Base-by-base conservation (phyloP, 1,284 basidiomycete genomes). In the Tetrapyrgos nigripes region DNA sequence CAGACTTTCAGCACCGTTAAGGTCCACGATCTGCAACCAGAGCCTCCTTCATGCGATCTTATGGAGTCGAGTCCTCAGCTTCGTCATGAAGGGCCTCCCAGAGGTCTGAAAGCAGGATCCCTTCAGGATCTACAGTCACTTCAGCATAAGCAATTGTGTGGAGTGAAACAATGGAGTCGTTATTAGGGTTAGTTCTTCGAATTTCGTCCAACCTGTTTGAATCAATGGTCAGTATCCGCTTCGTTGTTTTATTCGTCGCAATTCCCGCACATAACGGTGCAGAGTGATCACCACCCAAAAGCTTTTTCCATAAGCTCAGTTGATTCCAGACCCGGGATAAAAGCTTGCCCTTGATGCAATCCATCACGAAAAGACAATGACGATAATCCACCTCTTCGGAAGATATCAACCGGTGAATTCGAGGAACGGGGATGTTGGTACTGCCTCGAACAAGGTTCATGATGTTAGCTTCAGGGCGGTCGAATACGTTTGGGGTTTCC, bases 281-380 rank as follows among this genome's bases (percentile, higher is more conserved):
- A 47, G 46, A 11, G 28, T 50, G 17, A 26, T 26, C 21, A 50
- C 54, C 19, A 40, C 27, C 54, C 21, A 49, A n/a, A 9, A 62
- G 45, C 27, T 55, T 27, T 3, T 27, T 23, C 28, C 57, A 44
- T 24, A 49, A 37, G 43, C 46, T 29, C 23, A 61, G 24, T 21
- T 8, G 24, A 3, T 24, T 13, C 60, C 59, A 56, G 11, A 24
- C 14, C 19, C 6, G 28, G 19, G 46, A 17, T n/a, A 59, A 48
- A 19, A 24, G 44, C 28, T 57, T 31, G 4, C 54, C 54, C 10
- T 53, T 33, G 5, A 61, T 53, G 31, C 53, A 50, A 27, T 58
- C 62, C 59, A 58, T 56, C n/a, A 58, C 24, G 14, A 61, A 14
- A 23, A 24, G 46, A 31, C 28, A 44, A 14, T 21, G 10, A 48